Evolutionary conservation across 1,284 basidiomycete species (phyloP), one percentile per base, ranked within the genome.

Genomic region (Nidula niveotomentosa): DNA sequence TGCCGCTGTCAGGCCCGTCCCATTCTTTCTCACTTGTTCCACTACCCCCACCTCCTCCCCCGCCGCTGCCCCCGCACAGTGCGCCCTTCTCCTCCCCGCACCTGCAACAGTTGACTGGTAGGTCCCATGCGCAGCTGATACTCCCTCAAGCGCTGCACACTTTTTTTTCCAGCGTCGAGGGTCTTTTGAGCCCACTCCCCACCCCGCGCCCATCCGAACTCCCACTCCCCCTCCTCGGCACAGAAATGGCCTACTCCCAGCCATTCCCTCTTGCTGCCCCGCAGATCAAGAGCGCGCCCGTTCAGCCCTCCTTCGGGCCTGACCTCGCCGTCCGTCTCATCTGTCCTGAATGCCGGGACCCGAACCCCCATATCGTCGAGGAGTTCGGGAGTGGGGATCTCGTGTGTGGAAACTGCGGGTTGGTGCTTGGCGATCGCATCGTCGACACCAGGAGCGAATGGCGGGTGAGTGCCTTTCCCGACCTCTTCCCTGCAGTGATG

Each of bases 401-500:
- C 62, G 96, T 98, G 59, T 99, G 97, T 76, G 94, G 93, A 61
- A 88, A 88, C 61, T 99, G 97, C 80, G 97, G 97, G 60, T 81
- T 97, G 62, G 94, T 98, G 58, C 79, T 98, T 59, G 95, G 96
- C 65, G 96, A 99, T 71, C 85, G 95, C 64, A 91, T 99, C 57
- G 95, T 99, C 46, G 97, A 99, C 73, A 99, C 97, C 34, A 81
- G 97, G 66, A 96, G 93, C 75, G 97, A 99, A 87, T 99, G 93
- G 91, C 81, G 91, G 77, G 91, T 93, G 79, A 80, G 90, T 86
- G 18, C 58, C 53, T 55, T 58, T 58, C 56, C 60, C 44, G 53
- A 15, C 56, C 44, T 62, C 48, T 47, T 49, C 23, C 51, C 52
- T 48, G 23, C 2, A 2, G 41, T 39, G 46, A 39, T 55, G 47